phyloP scores from a whole-genome alignment of 192 early-diverging fungal species.

The Cladochytrium replicatum region DNA sequence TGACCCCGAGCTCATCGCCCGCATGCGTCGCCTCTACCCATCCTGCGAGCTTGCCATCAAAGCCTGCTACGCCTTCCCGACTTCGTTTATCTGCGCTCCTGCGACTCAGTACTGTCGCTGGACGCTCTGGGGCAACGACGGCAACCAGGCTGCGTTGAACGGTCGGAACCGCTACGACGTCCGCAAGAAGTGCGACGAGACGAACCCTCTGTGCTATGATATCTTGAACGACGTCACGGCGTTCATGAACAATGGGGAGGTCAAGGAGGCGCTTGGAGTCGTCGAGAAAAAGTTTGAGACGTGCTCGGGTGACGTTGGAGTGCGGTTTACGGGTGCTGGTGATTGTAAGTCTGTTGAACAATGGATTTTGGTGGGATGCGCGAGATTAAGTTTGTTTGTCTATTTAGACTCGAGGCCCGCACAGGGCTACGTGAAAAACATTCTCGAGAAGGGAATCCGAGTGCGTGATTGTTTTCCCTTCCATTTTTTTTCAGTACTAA shows the following conservation, averaged over 20 bases:
- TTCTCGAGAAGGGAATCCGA: constrained; percentile 70
- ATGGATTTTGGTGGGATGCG: no score
- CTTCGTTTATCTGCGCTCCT: constrained; percentile 68
- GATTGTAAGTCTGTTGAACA: no score
- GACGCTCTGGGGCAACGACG: background rate
- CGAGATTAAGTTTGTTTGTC: no score
- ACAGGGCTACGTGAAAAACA: constrained; percentile 54
- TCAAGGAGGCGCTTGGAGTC: constrained; percentile 67
- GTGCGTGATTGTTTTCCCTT: no score
- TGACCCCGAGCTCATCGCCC: constrained; percentile 62
- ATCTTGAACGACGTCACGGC: constrained; percentile 68
- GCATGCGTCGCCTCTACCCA: constrained; percentile 62
- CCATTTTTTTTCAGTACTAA: no score
- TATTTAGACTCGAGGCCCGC: constrained; percentile 17
- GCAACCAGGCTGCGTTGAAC: constrained; percentile 23
- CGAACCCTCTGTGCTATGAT: constrained; percentile 73
- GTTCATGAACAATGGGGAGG: constrained; percentile 65
- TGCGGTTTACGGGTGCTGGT: constrained; percentile 66
- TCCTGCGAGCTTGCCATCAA: constrained; percentile 66
- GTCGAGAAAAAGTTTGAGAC: constrained; percentile 56
- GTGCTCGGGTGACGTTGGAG: constrained; percentile 77
- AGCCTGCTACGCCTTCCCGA: constrained; percentile 77
- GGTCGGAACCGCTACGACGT: constrained; percentile 87
- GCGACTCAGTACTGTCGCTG: constrained; percentile 10
- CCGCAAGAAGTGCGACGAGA: constrained; percentile 69